These are phyloP conservation scores for Fennellomyces sp. DNA, from an alignment of 371 early-diverging fungal species.

Conservation along the genomic window DNA sequence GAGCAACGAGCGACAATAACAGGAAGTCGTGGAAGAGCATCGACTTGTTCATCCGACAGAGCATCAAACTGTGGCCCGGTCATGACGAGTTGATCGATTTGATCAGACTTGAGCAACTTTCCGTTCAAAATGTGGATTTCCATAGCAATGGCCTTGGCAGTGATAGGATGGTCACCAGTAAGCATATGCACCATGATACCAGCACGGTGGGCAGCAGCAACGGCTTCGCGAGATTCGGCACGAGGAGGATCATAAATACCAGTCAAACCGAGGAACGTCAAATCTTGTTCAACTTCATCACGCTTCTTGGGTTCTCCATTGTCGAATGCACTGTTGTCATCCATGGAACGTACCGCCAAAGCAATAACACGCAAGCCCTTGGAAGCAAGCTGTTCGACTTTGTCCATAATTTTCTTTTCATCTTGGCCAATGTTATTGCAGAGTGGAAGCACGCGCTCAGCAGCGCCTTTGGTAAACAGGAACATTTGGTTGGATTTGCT, in stretches of 20 bases:
- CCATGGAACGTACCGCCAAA: slow-evolving; percentile 30
- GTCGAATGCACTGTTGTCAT: background rate
- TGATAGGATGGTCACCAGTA: slow-evolving; percentile 94
- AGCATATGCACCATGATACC: slow-evolving; percentile 96
- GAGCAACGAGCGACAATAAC: slow-evolving; percentile 92
- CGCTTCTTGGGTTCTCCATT: slow-evolving; percentile 55
- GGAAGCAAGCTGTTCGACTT: slow-evolving; percentile 59
- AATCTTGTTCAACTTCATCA: slow-evolving; percentile 69
- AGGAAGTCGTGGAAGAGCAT: slow-evolving; percentile 80
- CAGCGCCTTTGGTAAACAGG: slow-evolving; percentile 71
- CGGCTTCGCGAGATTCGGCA: slow-evolving; percentile 73
- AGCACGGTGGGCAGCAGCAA: slow-evolving; percentile 85
- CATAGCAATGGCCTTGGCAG: slow-evolving; percentile 92
- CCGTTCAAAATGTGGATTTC: slow-evolving; percentile 85
- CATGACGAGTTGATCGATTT: slow-evolving; percentile 62
- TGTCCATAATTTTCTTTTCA: slow-evolving; percentile 46
- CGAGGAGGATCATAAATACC: slow-evolving; percentile 96
- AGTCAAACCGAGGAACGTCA: slow-evolving; percentile 88
- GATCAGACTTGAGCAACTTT: slow-evolving; percentile 28
- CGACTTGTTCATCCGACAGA: slow-evolving; percentile 79
- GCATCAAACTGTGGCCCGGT: slow-evolving; percentile 85
- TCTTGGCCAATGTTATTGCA: slow-evolving; percentile 38
- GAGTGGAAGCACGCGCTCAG: slow-evolving; percentile 71
- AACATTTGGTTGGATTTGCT: slow-evolving; percentile 52
- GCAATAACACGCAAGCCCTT: slow-evolving; percentile 75